phyloP scores from a whole-genome alignment of 768 basidiomycete species.

The Suillus clintonianus region DNA sequence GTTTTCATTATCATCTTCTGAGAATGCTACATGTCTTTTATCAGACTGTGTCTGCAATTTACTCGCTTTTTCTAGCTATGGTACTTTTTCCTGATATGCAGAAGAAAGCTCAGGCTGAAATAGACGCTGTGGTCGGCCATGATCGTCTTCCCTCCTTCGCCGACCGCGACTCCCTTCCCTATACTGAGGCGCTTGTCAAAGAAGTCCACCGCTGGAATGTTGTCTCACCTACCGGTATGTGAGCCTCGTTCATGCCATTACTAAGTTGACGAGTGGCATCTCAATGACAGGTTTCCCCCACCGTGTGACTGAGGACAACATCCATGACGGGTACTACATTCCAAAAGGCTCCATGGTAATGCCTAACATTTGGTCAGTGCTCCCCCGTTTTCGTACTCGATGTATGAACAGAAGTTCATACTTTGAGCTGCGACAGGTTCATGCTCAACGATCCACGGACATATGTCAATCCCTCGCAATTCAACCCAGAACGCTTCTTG shows the following conservation, averaged over 20 bases:
- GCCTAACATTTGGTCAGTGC: background rate
- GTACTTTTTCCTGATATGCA: background rate
- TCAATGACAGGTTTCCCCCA: background rate
- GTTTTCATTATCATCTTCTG: background rate
- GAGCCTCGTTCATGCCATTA: background rate
- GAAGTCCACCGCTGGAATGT: background rate
- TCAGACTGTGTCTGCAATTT: background rate
- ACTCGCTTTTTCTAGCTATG: background rate
- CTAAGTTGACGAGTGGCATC: background rate
- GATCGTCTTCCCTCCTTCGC: background rate
- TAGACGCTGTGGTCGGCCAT: background rate
- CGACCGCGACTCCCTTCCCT: background rate
- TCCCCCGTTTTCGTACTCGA: background rate
- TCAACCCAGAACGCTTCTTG: constrained; percentile 22
- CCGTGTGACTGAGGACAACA: background rate
- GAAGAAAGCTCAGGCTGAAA: background rate
- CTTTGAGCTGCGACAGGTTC: constrained; percentile 14
- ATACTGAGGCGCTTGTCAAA: background rate
- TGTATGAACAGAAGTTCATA: background rate
- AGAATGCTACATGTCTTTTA: background rate
- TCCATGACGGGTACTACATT: background rate
- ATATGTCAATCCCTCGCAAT: constrained; percentile 55
- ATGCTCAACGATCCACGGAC: constrained; percentile 35
- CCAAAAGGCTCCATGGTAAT: background rate
- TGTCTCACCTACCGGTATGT: background rate